Conservation (phyloP, 148 eudicot species). For the Hydrangea macrophylla region DNA sequence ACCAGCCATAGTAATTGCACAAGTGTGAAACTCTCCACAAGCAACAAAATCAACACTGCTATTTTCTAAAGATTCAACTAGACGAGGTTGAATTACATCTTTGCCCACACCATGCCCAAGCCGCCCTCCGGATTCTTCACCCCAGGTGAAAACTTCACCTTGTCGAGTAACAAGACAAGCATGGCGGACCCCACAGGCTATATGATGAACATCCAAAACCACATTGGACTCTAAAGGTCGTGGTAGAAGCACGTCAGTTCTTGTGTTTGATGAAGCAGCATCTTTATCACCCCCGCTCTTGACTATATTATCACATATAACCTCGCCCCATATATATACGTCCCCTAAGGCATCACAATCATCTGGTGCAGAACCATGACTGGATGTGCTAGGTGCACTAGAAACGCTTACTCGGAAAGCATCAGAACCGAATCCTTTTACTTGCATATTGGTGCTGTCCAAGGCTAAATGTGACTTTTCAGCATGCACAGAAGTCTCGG, state of each 20-base stretch:
- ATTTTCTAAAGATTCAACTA: slow-evolving; percentile 70
- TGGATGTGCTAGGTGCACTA: slow-evolving; percentile 94
- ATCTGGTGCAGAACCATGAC: slow-evolving; percentile 93
- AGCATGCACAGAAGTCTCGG: slow-evolving; percentile 40
- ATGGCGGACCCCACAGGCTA: slow-evolving; percentile 89
- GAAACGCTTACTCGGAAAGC: slow-evolving; percentile 88
- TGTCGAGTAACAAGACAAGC: slow-evolving; percentile 86
- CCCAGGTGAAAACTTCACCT: slow-evolving; percentile 97
- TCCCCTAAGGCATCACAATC: slow-evolving; percentile 92
- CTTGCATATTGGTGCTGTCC: slow-evolving; percentile 80
- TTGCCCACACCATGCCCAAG: slow-evolving; percentile 89
- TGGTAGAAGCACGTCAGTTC: slow-evolving; percentile 82
- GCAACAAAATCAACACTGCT: slow-evolving; percentile 80
- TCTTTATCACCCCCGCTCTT: slow-evolving; percentile 52
- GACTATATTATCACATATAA: slow-evolving; percentile 55
- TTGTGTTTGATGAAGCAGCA: slow-evolving; percentile 33
- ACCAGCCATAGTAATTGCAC: slow-evolving; percentile 87
- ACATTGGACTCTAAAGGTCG: slow-evolving; percentile 79
- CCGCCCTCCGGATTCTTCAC: slow-evolving; percentile 96
- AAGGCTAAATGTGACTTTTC: slow-evolving; percentile 71
- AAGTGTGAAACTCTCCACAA: slow-evolving; percentile 92
- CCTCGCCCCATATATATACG: slow-evolving; percentile 96
- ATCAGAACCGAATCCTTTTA: slow-evolving; percentile 73
- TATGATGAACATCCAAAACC: slow-evolving; percentile 76
- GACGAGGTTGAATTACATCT: slow-evolving; percentile 67